A percentile compares a stretch with the other conserved stretches of the same genome.
phyloP scores from a whole-genome alignment of 1,139 yeast species.

The Candida sp. region DNA sequence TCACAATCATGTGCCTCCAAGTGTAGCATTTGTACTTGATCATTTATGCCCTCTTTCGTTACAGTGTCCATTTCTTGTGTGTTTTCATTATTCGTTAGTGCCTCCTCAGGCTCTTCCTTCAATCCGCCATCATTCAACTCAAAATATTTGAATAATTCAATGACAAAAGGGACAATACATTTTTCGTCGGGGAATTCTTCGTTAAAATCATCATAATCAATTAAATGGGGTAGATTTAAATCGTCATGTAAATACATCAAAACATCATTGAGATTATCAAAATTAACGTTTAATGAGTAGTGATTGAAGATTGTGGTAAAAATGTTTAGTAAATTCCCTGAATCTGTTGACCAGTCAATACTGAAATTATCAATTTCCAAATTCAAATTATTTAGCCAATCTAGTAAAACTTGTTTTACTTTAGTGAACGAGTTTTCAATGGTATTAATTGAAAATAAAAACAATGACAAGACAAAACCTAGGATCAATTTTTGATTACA shows the following conservation, averaged over 20 bases:
- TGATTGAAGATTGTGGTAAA: constrained; percentile 21
- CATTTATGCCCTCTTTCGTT: background rate
- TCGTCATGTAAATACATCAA: constrained; percentile 13
- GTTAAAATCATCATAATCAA: constrained; percentile 60
- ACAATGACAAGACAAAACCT: constrained; percentile 65
- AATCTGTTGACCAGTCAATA: constrained; percentile 37
- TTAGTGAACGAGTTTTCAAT: constrained; percentile 19
- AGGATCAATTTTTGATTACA: constrained; percentile 61
- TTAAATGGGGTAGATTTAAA: constrained; percentile 52
- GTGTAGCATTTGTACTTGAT: background rate
- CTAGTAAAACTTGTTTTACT: constrained; percentile 28
- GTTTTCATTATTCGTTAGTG: background rate
- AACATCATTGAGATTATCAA: background rate
- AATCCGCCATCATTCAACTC: constrained; percentile 19
- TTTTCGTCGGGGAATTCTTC: constrained; percentile 59
- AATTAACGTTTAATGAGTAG: constrained; percentile 17
- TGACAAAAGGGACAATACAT: constrained; percentile 60
- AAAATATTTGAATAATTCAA: constrained; percentile 60
- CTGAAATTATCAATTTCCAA: constrained; percentile 27
- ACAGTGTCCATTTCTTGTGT: background rate
- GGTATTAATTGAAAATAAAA: constrained; percentile 35
- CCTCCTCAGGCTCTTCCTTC: background rate
- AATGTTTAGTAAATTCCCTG: constrained; percentile 22
- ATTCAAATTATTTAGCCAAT: constrained; percentile 30
- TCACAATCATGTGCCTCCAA: background rate